Evolutionary conservation across 1,284 basidiomycete genomes (phyloP), one percentile per base, ranked within the genome.

Genomic region (Entoloma clypeatum): DNA sequence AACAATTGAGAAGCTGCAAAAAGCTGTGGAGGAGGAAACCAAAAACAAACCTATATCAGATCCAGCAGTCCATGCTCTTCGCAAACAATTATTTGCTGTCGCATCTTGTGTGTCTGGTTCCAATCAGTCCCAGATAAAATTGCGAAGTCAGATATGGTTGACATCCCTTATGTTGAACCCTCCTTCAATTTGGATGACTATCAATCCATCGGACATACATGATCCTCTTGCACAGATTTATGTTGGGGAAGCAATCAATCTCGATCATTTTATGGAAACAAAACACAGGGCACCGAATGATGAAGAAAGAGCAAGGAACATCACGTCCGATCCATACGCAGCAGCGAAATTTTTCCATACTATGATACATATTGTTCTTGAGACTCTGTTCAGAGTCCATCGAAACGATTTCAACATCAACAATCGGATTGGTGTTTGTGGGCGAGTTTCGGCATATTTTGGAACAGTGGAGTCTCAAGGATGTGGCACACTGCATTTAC

Each of bases 311-410:
- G 55, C 58, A 2, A 3, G 39, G 1, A 68, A 61, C 19, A 59
- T 71, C 0, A 58, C 65, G 0, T 10, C 21, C 0, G 65, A 74
- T 51, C 64, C 65, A 4, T 72, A 53, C 45, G 66, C 65, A 0
- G 57, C 65, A 0, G 63, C 63, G 0, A 56, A 63, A 24, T 74
- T 64, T 43, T 73, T 67, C 45, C 57, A 71, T 29, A 62, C 67
- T 31, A 53, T 63, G n/a, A n/a, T n/a, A n/a, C n/a, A n/a, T n/a
- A n/a, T n/a, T n/a, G n/a, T n/a, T n/a, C n/a, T n/a, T n/a, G n/a
- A n/a, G n/a, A n/a, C n/a, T n/a, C n/a, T n/a, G n/a, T n/a, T n/a
- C n/a, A n/a, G n/a, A n/a, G n/a, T n/a, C n/a, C n/a, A n/a, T n/a
- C n/a, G n/a, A n/a, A n/a, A n/a, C n/a, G n/a, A n/a, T n/a, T n/a